A percentile compares a stretch with the other conserved stretches of the same genome.
These are phyloP conservation scores for Phaeomoniella chlamydospora DNA, from an alignment of 2,329 filamentous ascomycete genomes.

Conservation along the genomic window DNA sequence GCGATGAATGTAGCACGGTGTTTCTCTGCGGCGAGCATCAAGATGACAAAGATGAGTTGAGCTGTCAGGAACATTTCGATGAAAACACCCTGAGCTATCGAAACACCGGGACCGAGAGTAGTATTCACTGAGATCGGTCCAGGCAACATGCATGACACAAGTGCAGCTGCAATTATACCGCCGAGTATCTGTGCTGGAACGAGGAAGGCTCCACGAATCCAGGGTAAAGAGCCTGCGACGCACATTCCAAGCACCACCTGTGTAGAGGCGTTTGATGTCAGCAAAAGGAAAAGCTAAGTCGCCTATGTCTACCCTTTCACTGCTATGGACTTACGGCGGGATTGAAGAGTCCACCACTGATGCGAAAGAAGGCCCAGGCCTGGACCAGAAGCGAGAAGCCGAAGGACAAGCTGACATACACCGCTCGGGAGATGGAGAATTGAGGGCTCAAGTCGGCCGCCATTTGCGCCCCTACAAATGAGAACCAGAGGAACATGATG, in stretches of 20 bases:
- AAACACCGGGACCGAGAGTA: conserved; percentile 34
- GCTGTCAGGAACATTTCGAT: conserved; percentile 53
- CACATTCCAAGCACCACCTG: conserved; percentile 42
- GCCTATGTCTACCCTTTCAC: too few species aligned
- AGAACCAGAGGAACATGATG: conserved; percentile 34
- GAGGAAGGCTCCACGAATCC: conserved; percentile 36
- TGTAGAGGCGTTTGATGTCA: neutral
- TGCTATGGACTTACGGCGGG: conserved; percentile 30
- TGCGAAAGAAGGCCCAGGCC: conserved; percentile 38
- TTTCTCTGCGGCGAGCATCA: conserved; percentile 60
- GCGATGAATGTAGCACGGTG: conserved; percentile 58
- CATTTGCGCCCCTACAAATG: conserved; percentile 31
- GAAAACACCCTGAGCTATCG: conserved; percentile 44
- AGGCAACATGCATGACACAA: conserved; percentile 43
- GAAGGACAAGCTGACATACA: conserved; percentile 20
- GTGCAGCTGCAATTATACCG: conserved; percentile 44
- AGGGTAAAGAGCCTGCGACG: conserved; percentile 39
- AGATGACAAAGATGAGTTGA: conserved; percentile 48
- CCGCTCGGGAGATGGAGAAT: conserved; percentile 9
- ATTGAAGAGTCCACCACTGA: conserved; percentile 37
- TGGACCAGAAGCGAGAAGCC: conserved; percentile 34
- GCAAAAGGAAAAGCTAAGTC: too few species aligned
- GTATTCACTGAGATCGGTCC: conserved; percentile 40
- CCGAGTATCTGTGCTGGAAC: conserved; percentile 42
- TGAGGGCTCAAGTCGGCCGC: conserved; percentile 2